Evolutionary conservation across 371 early-diverging fungal species (phyloP), one percentile per base, ranked within the genome.

Genomic region (Smittium culicis): DNA sequence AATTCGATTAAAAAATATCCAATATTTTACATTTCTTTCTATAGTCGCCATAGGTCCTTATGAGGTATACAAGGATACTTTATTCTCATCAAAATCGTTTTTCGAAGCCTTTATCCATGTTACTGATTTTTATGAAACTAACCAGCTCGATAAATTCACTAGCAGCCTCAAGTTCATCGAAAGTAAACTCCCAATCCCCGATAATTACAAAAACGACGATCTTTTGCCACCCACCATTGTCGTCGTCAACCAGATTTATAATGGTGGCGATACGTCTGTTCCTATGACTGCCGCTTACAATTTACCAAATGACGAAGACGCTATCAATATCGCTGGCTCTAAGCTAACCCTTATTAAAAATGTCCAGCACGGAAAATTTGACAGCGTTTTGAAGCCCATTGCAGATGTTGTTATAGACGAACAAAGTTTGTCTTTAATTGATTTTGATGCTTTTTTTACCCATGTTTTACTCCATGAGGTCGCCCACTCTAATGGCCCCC

Each of bases 241-340:
- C 54, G 88, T 89, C 20, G 89, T 89, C 67, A 87, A 90, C 73
- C 87, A 89, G 71, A 76, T 90, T 2, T 87, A 81, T 73, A 76
- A 82, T 64, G 84, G 84, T 31, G 88, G 90, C 61, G 90, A 88
- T 72, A 86, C 84, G 1, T 82, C 86, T 11, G 87, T 86, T 65
- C 85, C 87, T 66, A 76, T 82, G 79, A 88, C 87, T 0, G 88
- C 90, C 0, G 90, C 90, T n/a, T 90, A 87, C 73, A 90, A 90
- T 67, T 73, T 90, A 58, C 90, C 90, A 27, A 90, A 90, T 68
- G 89, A 90, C 65, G 89, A 90, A 79, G 83, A 81, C 8, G 88
- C 87, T 14, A 86, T 88, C 71, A 81, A 83, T 69, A 70, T 80
- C 17, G 88, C 80, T 11, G 90, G 90, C 0, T 86, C 88, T 66